Conservation (phyloP, 345 rosid genomes). For the Anastatica hierochuntica region DNA sequence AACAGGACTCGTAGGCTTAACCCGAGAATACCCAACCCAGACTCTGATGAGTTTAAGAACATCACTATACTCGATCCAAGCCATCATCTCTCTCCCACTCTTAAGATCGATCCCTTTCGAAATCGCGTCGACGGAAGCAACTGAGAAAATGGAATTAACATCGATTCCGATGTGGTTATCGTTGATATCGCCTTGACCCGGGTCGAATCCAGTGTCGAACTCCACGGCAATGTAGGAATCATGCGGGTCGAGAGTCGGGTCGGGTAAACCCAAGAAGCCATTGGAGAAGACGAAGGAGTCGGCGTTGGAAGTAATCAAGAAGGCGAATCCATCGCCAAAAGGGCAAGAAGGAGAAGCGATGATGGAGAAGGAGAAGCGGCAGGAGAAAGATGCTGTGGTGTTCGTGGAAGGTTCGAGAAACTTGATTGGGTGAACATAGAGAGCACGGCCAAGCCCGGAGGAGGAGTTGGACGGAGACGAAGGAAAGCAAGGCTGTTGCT, state of each 20-base stretch:
- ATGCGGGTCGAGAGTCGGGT: slow-evolving; percentile 26
- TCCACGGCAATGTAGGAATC: slow-evolving; percentile 68
- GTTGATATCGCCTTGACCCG: slow-evolving; percentile 43
- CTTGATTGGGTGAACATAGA: slow-evolving; percentile 45
- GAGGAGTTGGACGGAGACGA: slow-evolving; percentile 25
- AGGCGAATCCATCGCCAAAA: slow-evolving; percentile 67
- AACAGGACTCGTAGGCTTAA: slow-evolving; percentile 48
- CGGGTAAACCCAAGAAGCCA: slow-evolving; percentile 65
- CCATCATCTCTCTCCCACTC: slow-evolving; percentile 43
- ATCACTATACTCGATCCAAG: slow-evolving; percentile 69
- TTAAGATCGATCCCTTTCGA: slow-evolving; percentile 50
- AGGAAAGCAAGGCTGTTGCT: slow-evolving; percentile 38
- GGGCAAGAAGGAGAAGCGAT: slow-evolving; percentile 44
- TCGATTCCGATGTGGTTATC: slow-evolving; percentile 65
- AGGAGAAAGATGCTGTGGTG: slow-evolving; percentile 50
- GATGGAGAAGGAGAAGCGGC: slow-evolving; percentile 61
- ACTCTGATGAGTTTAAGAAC: slow-evolving; percentile 44
- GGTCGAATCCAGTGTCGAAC: slow-evolving; percentile 58
- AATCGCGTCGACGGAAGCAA: slow-evolving; percentile 42
- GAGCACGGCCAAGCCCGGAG: slow-evolving; percentile 45
- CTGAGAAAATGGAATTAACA: slow-evolving; percentile 39
- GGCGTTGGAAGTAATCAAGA: slow-evolving; percentile 66
- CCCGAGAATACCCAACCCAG: slow-evolving; percentile 45
- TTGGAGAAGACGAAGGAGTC: slow-evolving; percentile 51
- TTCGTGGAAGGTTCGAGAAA: slow-evolving; percentile 44